Percentiles rank a stretch among this genome's conserved stretches.
phyloP scores from a whole-genome alignment of 108 stramenopile species.

The Parietichytrium sp. region DNA sequence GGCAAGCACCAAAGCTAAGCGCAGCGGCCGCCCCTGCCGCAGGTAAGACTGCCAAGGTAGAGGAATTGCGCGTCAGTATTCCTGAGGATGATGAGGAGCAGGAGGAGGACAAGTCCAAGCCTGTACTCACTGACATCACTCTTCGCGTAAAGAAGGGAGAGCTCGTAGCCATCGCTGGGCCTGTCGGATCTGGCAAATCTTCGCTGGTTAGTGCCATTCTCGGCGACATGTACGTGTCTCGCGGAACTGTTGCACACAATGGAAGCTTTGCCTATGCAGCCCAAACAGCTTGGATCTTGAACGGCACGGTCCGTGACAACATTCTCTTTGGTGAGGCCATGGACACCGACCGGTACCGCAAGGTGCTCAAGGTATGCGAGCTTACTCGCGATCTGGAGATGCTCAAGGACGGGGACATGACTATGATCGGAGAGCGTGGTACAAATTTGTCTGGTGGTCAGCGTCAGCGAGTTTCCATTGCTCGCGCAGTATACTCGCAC shows the following conservation, averaged over 20 bases:
- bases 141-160: constrained; percentile 58
- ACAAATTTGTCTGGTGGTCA: constrained; percentile 87
- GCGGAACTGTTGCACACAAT: not conserved
- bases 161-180: constrained; percentile 83
- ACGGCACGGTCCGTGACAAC: constrained; percentile 81
- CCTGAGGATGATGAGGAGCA: not conserved
- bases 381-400: constrained; percentile 78
- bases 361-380: constrained; percentile 77
- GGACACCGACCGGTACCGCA: constrained; percentile 75
- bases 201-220: constrained; percentile 81
- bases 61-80: too few relatives aligned
- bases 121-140: constrained; percentile 42
- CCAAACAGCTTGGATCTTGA: constrained; percentile 87
- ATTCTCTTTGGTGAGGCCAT: constrained; percentile 69
- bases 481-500: constrained; percentile 78
- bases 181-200: constrained; percentile 88
- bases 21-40: not conserved
- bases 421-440: constrained; percentile 88
- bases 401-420: constrained; percentile 86
- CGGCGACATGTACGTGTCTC: constrained; percentile 38
- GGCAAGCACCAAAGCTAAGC: not conserved
- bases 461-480: constrained; percentile 66
- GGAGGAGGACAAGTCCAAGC: not conserved
- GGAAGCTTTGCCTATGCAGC: constrained; percentile 67
- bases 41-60: too few relatives aligned